Evolutionary conservation across 2,329 filamentous ascomycete species (phyloP).

Genomic region (Beauveria caledonica): DNA sequence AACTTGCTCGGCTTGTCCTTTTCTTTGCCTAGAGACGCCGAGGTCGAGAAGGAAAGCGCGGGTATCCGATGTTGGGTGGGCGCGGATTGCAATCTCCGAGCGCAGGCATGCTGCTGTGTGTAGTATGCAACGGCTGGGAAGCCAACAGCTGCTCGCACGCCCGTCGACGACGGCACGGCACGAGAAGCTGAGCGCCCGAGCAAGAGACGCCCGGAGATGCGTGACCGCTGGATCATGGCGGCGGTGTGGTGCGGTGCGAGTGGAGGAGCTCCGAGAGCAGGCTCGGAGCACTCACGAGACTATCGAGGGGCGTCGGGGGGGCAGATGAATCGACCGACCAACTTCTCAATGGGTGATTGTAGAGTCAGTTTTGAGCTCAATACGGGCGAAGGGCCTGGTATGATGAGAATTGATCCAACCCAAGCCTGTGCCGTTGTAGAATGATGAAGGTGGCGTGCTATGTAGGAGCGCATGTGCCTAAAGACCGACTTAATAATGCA

Average conservation of each 20-base stretch:
- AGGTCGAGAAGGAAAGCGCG: slow-evolving; percentile 30
- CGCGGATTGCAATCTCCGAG: slow-evolving; percentile 22
- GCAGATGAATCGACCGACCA: not conserved
- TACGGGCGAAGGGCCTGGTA: not conserved
- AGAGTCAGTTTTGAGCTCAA: not conserved
- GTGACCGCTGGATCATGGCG: slow-evolving; percentile 34
- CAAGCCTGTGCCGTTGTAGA: not conserved
- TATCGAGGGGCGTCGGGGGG: not conserved
- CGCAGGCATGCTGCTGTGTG: slow-evolving; percentile 22
- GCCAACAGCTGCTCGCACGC: slow-evolving; percentile 20
- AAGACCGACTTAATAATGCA: slow-evolving; percentile 24
- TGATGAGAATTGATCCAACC: not conserved
- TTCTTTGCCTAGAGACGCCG: slow-evolving; percentile 26
- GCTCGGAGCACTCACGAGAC: slow-evolving; percentile 9
- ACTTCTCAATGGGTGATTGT: not conserved
- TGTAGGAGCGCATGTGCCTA: slow-evolving; percentile 5
- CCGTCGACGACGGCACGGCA: slow-evolving; percentile 16
- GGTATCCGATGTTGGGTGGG: slow-evolving; percentile 20
- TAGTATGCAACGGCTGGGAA: slow-evolving; percentile 20
- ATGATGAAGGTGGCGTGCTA: slow-evolving; percentile 9
- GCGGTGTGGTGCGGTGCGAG: slow-evolving; percentile 8
- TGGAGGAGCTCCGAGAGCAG: slow-evolving; percentile 11
- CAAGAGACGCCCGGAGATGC: slow-evolving; percentile 30
- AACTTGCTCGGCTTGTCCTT: slow-evolving; percentile 37
- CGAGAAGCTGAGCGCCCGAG: slow-evolving; percentile 27